These are phyloP conservation scores for Pythium guiyangense DNA, from an alignment of 352 stramenopile genomes.

Conservation along the genomic window DNA sequence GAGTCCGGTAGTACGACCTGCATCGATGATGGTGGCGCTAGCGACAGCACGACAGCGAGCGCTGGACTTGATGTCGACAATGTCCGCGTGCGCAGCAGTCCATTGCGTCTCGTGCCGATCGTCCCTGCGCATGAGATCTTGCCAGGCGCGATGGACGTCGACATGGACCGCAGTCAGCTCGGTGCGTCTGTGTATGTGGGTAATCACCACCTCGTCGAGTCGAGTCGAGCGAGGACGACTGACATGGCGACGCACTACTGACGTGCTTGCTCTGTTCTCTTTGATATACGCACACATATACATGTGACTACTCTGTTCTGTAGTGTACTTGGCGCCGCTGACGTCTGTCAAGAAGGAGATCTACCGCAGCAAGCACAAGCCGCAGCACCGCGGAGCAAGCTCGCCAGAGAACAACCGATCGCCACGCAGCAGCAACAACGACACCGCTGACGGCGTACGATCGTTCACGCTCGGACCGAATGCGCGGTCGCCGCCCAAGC, in stretches of 20 bases:
- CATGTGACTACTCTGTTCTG: neutral
- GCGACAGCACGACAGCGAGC: neutral
- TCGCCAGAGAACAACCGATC: slow-evolving; percentile 1
- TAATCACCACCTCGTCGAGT: no score
- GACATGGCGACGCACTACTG: no score
- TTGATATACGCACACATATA: no score
- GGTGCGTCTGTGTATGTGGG: slow-evolving; percentile 21
- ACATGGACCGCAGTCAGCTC: slow-evolving; percentile 26
- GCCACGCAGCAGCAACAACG: slow-evolving; percentile 1
- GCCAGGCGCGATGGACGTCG: slow-evolving; percentile 18
- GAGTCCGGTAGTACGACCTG: neutral
- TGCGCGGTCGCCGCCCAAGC: slow-evolving; percentile 4
- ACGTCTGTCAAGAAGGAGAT: slow-evolving; percentile 38
- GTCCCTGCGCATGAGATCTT: slow-evolving; percentile 16
- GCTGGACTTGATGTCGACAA: no score
- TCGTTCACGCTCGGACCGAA: neutral
- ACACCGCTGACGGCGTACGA: neutral
- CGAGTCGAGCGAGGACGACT: neutral
- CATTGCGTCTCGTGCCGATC: slow-evolving; percentile 18
- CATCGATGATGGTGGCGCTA: neutral
- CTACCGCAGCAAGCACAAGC: slow-evolving; percentile 28
- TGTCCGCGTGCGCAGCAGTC: neutral
- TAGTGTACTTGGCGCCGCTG: slow-evolving; percentile 37
- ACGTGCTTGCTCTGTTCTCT: no score
- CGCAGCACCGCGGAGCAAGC: neutral